Evolutionary conservation across 2,329 filamentous ascomycete genomes (phyloP).

Genomic region (Alternaria sp.): DNA sequence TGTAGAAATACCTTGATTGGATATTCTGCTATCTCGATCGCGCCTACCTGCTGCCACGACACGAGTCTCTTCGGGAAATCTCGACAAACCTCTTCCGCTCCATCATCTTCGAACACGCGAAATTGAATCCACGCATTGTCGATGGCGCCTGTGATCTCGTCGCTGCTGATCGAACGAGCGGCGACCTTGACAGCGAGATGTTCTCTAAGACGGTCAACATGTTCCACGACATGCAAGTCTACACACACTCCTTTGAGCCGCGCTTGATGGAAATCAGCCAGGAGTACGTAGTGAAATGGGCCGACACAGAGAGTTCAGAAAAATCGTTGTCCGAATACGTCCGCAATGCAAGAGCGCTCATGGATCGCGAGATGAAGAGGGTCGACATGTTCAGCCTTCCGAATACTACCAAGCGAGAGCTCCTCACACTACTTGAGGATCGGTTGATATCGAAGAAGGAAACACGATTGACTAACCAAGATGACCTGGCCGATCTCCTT

Average conservation of each 20-base stretch:
- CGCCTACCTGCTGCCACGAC: conserved; percentile 80
- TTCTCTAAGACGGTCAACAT: conserved; percentile 80
- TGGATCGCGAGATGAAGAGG: conserved; percentile 75
- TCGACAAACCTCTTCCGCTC: conserved; percentile 77
- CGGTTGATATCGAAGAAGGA: conserved; percentile 75
- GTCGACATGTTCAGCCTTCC: conserved; percentile 86
- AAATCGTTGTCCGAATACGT: conserved; percentile 78
- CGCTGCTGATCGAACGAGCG: conserved; percentile 70
- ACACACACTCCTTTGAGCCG: conserved; percentile 80
- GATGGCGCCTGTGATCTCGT: conserved; percentile 80
- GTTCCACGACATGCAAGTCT: conserved; percentile 84
- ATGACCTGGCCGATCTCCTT: conserved; percentile 76
- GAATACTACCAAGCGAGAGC: conserved; percentile 77
- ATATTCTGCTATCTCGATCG: conserved; percentile 95
- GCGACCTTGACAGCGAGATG: conserved; percentile 66
- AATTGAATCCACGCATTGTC: conserved; percentile 64
- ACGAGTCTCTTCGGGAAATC: conserved; percentile 82
- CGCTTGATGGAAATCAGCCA: conserved; percentile 73
- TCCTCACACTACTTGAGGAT: conserved; percentile 76
- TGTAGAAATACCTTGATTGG: conserved; percentile 77
- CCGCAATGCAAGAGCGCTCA: conserved; percentile 70
- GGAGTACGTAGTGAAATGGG: conserved; percentile 74
- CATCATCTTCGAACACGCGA: conserved; percentile 63
- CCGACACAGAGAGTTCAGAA: conserved; percentile 68
- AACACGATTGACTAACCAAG: conserved; percentile 63